Evolutionary conservation across 768 basidiomycete species (phyloP).

Genomic region (Boletus sp.): DNA sequence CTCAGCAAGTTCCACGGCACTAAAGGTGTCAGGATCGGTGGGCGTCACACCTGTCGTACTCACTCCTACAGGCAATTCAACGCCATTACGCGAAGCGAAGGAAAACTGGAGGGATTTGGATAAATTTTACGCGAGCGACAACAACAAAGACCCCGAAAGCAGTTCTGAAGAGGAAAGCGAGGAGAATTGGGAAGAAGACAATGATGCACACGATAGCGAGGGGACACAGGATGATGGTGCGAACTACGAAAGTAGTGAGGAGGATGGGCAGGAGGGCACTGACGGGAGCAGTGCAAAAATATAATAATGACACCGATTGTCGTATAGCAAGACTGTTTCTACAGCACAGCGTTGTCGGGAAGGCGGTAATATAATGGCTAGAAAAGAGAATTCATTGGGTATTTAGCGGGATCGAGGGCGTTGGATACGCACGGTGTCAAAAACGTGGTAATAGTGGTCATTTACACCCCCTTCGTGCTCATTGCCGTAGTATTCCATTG

Average conservation of each 20-base stretch:
- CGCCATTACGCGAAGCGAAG: slow-evolving; percentile 43
- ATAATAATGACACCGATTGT: slow-evolving; percentile 11
- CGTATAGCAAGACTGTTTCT: slow-evolving; percentile 2
- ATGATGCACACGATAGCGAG: slow-evolving; percentile 24
- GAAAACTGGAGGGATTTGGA: slow-evolving; percentile 61
- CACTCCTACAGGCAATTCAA: slow-evolving; percentile 50
- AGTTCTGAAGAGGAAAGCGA: slow-evolving; percentile 34
- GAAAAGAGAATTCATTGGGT: not conserved
- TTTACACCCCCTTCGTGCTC: slow-evolving; percentile 53
- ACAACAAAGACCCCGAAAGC: slow-evolving; percentile 32
- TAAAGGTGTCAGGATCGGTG: slow-evolving; percentile 30
- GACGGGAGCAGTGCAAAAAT: slow-evolving; percentile 13
- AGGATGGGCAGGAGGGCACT: slow-evolving; percentile 15
- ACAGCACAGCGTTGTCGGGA: slow-evolving; percentile 43
- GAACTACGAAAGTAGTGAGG: slow-evolving; percentile 18
- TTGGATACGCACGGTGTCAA: slow-evolving; percentile 52
- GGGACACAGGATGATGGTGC: slow-evolving; percentile 29
- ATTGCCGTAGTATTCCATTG: slow-evolving; percentile 63
- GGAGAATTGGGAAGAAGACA: slow-evolving; percentile 25
- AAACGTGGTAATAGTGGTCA: slow-evolving; percentile 77
- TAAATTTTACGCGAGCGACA: slow-evolving; percentile 61
- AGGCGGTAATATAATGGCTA: slow-evolving; percentile 55
- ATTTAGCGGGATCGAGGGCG: not conserved
- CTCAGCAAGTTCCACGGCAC: slow-evolving; percentile 29
- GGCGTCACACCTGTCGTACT: slow-evolving; percentile 49